A percentile compares a stretch with the other conserved stretches of the same genome.
phyloP scores from a whole-genome alignment of 2,329 filamentous ascomycete species.

The Stagonosporopsis rhizophila region DNA sequence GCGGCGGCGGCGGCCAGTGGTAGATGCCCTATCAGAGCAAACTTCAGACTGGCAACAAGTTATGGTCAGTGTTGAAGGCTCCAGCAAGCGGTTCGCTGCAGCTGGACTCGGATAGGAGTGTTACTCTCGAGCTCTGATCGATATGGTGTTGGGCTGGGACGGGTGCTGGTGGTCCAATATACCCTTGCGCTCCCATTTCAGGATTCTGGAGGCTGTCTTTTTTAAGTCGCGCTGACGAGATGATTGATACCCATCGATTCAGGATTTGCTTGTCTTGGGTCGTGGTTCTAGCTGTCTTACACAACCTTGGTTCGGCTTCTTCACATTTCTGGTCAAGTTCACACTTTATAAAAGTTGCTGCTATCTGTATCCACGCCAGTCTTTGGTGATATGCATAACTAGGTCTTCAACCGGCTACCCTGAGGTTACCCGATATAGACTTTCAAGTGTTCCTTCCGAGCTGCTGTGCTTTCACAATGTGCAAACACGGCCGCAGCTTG shows the following conservation, averaged over 20 bases:
- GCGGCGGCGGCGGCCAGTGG: slow-evolving; percentile 46
- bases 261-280: slow-evolving; percentile 42
- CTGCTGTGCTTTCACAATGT: background rate
- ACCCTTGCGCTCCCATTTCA: slow-evolving; percentile 27
- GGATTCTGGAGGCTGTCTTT: slow-evolving; percentile 23
- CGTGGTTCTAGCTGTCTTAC: slow-evolving; percentile 31
- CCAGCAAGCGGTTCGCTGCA: slow-evolving; percentile 12
- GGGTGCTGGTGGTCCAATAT: slow-evolving; percentile 34
- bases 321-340: slow-evolving; percentile 16
- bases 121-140: slow-evolving; percentile 31
- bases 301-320: slow-evolving; percentile 24
- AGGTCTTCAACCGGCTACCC: background rate
- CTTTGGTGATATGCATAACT: background rate
- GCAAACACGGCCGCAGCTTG: too few relatives aligned
- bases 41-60: slow-evolving; percentile 14
- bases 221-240: slow-evolving; percentile 46
- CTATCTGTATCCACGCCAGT: slow-evolving; percentile 3
- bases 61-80: slow-evolving; percentile 15
- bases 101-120: slow-evolving; percentile 20
- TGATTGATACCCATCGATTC: slow-evolving; percentile 51
- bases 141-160: slow-evolving; percentile 34
- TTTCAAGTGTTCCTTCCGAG: background rate
- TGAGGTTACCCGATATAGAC: background rate
- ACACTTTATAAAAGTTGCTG: slow-evolving; percentile 21
- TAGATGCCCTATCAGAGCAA: slow-evolving; percentile 29